Percentiles rank a stretch among this genome's conserved stretches.
These are phyloP conservation scores for Penstemon newberryi DNA, from an alignment of 257 asterid genomes.

Conservation along the genomic window DNA sequence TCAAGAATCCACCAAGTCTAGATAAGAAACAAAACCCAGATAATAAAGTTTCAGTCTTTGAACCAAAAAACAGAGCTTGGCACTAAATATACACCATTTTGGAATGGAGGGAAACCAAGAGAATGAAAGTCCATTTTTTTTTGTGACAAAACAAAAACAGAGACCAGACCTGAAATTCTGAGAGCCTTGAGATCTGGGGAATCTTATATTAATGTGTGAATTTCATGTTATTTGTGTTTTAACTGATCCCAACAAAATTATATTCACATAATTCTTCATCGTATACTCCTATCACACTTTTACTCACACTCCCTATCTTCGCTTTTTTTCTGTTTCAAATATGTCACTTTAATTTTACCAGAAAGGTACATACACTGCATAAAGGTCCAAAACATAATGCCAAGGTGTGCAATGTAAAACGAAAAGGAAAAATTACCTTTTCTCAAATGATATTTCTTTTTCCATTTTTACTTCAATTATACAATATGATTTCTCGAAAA, in stretches of 20 bases:
- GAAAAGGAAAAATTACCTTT: background rate
- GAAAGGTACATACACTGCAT: constrained; percentile 59
- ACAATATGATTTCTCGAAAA: too few relatives aligned
- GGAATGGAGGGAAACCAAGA: background rate
- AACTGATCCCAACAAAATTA: constrained; percentile 29
- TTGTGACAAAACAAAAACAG: constrained; percentile 44
- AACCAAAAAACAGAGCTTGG: background rate
- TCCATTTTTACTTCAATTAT: too few relatives aligned
- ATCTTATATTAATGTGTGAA: constrained; percentile 24
- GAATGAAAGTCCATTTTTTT: background rate
- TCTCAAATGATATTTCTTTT: too few relatives aligned
- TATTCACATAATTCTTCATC: constrained; percentile 23
- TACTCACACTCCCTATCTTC: constrained; percentile 4
- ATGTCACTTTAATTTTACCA: constrained; percentile 23
- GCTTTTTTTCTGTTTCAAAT: too few relatives aligned
- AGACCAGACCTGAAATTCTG: constrained; percentile 47
- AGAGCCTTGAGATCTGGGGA: constrained; percentile 69
- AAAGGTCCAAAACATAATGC: constrained; percentile 63
- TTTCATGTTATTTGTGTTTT: constrained; percentile 23
- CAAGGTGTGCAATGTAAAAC: constrained; percentile 40
- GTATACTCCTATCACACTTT: constrained; percentile 30
- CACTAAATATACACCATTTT: constrained; percentile 28
- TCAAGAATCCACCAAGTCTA: constrained; percentile 24
- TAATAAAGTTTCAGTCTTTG: constrained; percentile 38
- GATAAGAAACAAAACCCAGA: constrained; percentile 32